These are phyloP conservation scores for Xylaria sp. DNA, from an alignment of 2,329 filamentous ascomycete species.

Conservation along the genomic window DNA sequence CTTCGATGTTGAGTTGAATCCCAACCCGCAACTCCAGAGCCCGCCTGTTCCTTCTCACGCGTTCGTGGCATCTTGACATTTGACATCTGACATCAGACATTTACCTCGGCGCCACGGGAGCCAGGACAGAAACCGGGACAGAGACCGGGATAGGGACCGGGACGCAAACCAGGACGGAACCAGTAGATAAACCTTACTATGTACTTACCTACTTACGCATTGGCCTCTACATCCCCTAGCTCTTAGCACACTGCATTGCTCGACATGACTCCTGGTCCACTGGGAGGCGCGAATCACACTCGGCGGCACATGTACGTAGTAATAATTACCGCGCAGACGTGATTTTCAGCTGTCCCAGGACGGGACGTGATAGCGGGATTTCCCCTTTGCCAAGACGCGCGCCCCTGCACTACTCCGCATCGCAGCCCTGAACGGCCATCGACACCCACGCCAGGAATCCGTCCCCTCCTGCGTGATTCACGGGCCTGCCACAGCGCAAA, in stretches of 20 bases:
- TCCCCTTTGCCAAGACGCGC: slow-evolving; percentile 19
- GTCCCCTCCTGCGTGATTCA: slow-evolving; percentile 16
- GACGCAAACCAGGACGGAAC: too few species aligned
- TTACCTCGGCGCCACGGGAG: too few species aligned
- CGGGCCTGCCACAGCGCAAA: slow-evolving; percentile 10
- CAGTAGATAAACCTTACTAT: too few species aligned
- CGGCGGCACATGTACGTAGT: slow-evolving; percentile 17
- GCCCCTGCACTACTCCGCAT: slow-evolving; percentile 26
- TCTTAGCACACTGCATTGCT: slow-evolving; percentile 20
- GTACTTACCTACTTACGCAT: too few species aligned
- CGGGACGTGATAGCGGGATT: not conserved
- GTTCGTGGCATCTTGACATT: too few species aligned
- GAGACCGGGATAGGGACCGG: too few species aligned
- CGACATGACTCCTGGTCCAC: slow-evolving; percentile 22
- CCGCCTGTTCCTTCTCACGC: too few species aligned
- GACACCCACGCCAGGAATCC: slow-evolving; percentile 1
- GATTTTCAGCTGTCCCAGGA: slow-evolving; percentile 22
- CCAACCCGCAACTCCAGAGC: too few species aligned
- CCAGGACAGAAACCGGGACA: too few species aligned
- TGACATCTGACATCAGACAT: too few species aligned
- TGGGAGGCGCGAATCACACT: slow-evolving; percentile 26
- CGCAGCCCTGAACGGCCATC: slow-evolving; percentile 17
- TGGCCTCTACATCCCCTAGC: slow-evolving; percentile 11
- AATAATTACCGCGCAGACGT: slow-evolving; percentile 10
- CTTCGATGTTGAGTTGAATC: too few species aligned